A percentile compares a stretch with the other conserved stretches of the same genome.
These are phyloP conservation scores for Vitrella brassicaformis DNA, from an alignment of 73 alveolate species.

Conservation along the genomic window DNA sequence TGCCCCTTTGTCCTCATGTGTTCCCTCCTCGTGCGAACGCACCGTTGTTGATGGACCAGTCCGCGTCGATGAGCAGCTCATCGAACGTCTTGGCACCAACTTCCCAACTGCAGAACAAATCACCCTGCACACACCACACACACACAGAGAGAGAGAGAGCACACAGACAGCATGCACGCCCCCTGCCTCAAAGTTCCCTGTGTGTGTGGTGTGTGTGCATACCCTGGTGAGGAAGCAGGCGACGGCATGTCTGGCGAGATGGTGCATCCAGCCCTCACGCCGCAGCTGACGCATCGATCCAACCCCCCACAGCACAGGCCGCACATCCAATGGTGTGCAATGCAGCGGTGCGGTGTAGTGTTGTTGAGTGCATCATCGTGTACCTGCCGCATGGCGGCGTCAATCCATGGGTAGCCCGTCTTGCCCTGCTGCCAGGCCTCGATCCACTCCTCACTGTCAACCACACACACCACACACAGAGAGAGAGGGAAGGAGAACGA, in stretches of 20 bases:
- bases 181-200: too few species aligned
- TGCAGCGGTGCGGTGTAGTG: too few species aligned
- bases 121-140: too few species aligned
- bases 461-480: not conserved
- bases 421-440: conserved; percentile 43
- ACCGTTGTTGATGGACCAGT: conserved; percentile 39
- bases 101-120: conserved; percentile 47
- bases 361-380: too few species aligned
- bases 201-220: too few species aligned
- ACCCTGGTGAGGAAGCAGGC: conserved; percentile 55
- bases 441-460: conserved; percentile 20
- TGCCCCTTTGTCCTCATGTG: too few species aligned
- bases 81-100: conserved; percentile 33
- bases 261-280: conserved; percentile 54
- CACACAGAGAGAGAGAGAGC: too few species aligned
- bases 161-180: too few species aligned
- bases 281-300: too few species aligned
- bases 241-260: conserved; percentile 51
- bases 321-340: too few species aligned
- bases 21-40: not conserved
- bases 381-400: conserved; percentile 51
- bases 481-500: not conserved
- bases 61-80: conserved; percentile 20
- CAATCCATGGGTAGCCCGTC: conserved; percentile 47
- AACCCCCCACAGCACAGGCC: too few species aligned